phyloP scores from a whole-genome alignment of 202 grass and related monocot species.

The Elaeis oleifera region DNA sequence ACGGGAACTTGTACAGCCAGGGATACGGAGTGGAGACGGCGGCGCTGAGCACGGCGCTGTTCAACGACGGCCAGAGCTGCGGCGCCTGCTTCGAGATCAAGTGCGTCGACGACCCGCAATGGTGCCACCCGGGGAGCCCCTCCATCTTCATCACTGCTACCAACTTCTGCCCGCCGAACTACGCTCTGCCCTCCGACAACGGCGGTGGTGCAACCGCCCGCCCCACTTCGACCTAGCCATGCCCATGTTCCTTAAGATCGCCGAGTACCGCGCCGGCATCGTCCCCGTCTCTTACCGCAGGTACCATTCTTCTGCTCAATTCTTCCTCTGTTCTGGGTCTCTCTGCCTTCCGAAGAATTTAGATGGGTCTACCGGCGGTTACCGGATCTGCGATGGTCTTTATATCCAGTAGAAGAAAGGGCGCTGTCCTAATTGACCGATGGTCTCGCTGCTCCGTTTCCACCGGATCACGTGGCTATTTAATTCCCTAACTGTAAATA shows the following conservation, averaged over 20 bases:
- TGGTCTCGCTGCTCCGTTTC: too few relatives aligned
- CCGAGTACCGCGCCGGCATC: constrained; percentile 45
- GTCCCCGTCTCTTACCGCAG: constrained; percentile 41
- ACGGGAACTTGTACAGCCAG: constrained; percentile 8
- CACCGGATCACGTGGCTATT: too few relatives aligned
- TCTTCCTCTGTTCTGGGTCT: too few relatives aligned
- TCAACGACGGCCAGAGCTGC: constrained; percentile 26
- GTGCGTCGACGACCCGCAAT: constrained; percentile 22
- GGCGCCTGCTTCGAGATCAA: constrained; percentile 42
- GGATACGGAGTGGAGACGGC: constrained; percentile 13
- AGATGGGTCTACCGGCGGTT: too few relatives aligned
- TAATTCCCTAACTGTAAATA: too few relatives aligned
- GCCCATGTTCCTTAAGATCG: constrained; percentile 36
- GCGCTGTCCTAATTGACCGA: too few relatives aligned
- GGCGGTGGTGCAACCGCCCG: too few relatives aligned
- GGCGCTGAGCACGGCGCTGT: constrained; percentile 10
- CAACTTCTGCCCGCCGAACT: too few relatives aligned
- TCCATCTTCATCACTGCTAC: constrained; percentile 18
- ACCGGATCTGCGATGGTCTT: too few relatives aligned
- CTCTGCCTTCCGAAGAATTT: background rate
- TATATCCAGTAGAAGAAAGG: too few relatives aligned
- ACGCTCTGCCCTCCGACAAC: too few relatives aligned
- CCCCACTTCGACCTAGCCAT: constrained; percentile 24
- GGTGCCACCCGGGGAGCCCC: constrained; percentile 29
- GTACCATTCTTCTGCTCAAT: background rate